Evolutionary conservation across 192 early-diverging fungal genomes (phyloP).

Genomic region (Rhizoclosmatium sp.): DNA sequence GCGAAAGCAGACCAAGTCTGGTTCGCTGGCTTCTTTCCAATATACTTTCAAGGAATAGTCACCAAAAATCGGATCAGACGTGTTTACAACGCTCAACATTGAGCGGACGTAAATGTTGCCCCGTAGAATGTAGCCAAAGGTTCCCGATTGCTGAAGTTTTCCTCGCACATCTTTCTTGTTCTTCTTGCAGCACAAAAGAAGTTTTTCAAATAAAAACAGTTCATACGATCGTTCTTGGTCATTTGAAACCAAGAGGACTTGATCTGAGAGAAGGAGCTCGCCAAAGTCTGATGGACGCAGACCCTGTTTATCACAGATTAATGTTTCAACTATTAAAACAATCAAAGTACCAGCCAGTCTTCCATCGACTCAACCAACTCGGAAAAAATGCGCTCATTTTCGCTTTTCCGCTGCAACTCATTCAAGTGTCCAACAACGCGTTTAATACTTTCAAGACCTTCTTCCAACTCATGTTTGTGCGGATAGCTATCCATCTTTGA

Average conservation of each 20-base stretch:
- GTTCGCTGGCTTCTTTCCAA: conserved; percentile 83
- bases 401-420: conserved; percentile 88
- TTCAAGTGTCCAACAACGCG: conserved; percentile 89
- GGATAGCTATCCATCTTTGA: conserved; percentile 58
- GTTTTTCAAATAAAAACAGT: conserved; percentile 93
- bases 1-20: conserved; percentile 77
- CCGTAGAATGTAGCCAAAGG: conserved; percentile 62
- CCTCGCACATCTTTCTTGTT: conserved; percentile 52
- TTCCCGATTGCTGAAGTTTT: conserved; percentile 19
- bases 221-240: conserved; percentile 82
- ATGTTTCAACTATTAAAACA: not conserved
- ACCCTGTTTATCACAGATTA: conserved; percentile 47
- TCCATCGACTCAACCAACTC: conserved; percentile 87
- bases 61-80: conserved; percentile 46
- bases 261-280: conserved; percentile 83
- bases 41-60: conserved; percentile 72
- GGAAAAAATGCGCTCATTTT: conserved; percentile 80
- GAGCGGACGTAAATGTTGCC: conserved; percentile 87
- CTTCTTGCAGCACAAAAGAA: conserved; percentile 93
- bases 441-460: conserved; percentile 81
- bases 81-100: conserved; percentile 77
- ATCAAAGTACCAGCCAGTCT: conserved; percentile 78
- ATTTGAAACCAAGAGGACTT: conserved; percentile 82
- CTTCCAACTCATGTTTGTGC: conserved; percentile 57
- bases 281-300: conserved; percentile 81